phyloP scores from a whole-genome alignment of 768 basidiomycete genomes.

The Suillus luteus region DNA sequence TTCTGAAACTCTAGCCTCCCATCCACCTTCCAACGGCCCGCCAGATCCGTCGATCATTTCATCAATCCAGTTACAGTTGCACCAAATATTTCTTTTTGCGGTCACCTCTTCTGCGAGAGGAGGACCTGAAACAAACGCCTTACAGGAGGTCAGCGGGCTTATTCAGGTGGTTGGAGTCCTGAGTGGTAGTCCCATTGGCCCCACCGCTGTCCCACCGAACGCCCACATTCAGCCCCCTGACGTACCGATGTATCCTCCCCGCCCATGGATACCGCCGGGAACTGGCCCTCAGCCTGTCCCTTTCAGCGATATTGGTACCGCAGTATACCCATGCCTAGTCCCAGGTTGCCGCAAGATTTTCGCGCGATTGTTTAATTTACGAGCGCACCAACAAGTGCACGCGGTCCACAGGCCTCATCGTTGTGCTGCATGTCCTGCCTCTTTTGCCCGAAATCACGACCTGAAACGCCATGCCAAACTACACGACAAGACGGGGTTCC shows the following conservation, averaged over 20 bases:
- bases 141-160: constrained; percentile 79
- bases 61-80: constrained; percentile 71
- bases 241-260: constrained; percentile 38
- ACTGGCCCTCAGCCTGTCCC: constrained; percentile 27
- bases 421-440: constrained; percentile 67
- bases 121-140: constrained; percentile 52
- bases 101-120: constrained; percentile 65
- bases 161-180: constrained; percentile 83
- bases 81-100: constrained; percentile 78
- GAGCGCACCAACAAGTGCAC: constrained; percentile 71
- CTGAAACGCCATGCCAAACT: constrained; percentile 74
- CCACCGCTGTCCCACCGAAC: constrained; percentile 37
- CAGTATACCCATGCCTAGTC: constrained; percentile 79
- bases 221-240: constrained; percentile 26
- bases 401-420: constrained; percentile 64
- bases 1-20: constrained; percentile 48
- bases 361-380: constrained; percentile 66
- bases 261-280: constrained; percentile 32
- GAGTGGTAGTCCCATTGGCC: constrained; percentile 70
- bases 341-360: constrained; percentile 69
- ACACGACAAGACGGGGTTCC: constrained; percentile 74
- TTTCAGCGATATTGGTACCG: constrained; percentile 60
- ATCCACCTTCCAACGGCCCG: constrained; percentile 37
- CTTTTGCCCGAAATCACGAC: constrained; percentile 79
- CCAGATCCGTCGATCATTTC: constrained; percentile 61